Evolutionary conservation across 2,329 filamentous ascomycete genomes (phyloP).

Genomic region (Colletotrichum graminicola): DNA sequence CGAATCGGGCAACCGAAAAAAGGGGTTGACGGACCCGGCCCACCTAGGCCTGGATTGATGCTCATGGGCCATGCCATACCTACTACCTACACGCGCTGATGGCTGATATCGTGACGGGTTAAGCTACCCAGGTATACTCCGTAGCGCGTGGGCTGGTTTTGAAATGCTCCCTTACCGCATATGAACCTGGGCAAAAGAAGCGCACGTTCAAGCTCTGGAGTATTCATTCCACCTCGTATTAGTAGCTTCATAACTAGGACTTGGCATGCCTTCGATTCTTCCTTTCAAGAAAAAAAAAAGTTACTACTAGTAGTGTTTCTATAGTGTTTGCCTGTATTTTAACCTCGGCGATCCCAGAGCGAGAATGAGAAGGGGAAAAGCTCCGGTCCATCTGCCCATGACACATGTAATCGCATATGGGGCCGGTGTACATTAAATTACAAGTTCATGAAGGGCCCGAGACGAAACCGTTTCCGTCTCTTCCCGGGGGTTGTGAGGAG

Average conservation of each 20-base stretch:
- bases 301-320: slow-evolving; percentile 26
- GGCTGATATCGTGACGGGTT: neutral
- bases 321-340: slow-evolving; percentile 21
- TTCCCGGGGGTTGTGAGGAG: neutral
- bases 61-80: neutral
- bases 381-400: slow-evolving; percentile 25
- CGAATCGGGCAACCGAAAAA: slow-evolving; percentile 4
- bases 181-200: neutral
- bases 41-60: no score
- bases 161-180: neutral
- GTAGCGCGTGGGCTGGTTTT: neutral
- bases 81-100: neutral
- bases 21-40: neutral
- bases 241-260: neutral
- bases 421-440: slow-evolving; percentile 6
- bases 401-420: neutral
- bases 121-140: neutral
- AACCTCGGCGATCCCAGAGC: neutral
- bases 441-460: slow-evolving; percentile 26
- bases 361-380: neutral
- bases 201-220: neutral
- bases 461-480: slow-evolving; percentile 20
- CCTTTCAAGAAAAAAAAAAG: neutral
- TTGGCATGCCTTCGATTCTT: slow-evolving; percentile 16
- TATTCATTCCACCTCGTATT: neutral